These are phyloP conservation scores for Leccinum rimulosum DNA, from an alignment of 768 basidiomycete genomes.

Conservation along the genomic window DNA sequence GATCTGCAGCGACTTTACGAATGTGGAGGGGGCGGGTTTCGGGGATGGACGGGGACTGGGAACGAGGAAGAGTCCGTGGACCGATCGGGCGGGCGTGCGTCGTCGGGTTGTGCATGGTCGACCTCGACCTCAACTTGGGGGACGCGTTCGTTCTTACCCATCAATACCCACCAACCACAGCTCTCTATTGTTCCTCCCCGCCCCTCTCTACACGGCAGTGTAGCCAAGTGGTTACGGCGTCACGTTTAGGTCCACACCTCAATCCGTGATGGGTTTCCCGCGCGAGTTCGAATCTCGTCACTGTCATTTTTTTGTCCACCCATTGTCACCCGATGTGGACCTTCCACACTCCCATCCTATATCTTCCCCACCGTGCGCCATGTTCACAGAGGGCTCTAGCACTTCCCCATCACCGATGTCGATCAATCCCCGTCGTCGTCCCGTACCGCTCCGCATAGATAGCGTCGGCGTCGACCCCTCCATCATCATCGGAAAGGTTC, in stretches of 20 bases:
- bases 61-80: conserved; percentile 44
- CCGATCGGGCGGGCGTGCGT: conserved; percentile 46
- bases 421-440: conserved; percentile 30
- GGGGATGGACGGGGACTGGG: conserved; percentile 41
- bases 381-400: conserved; percentile 14
- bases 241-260: conserved; percentile 46
- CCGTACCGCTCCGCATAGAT: conserved; percentile 34
- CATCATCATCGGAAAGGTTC: conserved; percentile 42
- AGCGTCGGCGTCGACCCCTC: conserved; percentile 39
- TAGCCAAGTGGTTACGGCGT: conserved; percentile 62
- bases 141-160: conserved; percentile 3
- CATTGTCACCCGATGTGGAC: conserved; percentile 6
- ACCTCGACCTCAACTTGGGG: background rate
- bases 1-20: conserved; percentile 36
- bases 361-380: conserved; percentile 1
- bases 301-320: conserved; percentile 36
- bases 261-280: conserved; percentile 57
- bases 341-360: conserved; percentile 5
- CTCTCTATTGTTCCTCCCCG: background rate
- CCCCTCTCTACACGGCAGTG: conserved; percentile 36
- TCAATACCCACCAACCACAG: background rate
- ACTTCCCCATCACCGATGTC: conserved; percentile 25
- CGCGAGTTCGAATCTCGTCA: conserved; percentile 62
- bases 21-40: conserved; percentile 41
- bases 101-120: conserved; percentile 25